phyloP scores from a whole-genome alignment of 2,329 filamentous ascomycete species.

The Pseudogymnoascus sp. region DNA sequence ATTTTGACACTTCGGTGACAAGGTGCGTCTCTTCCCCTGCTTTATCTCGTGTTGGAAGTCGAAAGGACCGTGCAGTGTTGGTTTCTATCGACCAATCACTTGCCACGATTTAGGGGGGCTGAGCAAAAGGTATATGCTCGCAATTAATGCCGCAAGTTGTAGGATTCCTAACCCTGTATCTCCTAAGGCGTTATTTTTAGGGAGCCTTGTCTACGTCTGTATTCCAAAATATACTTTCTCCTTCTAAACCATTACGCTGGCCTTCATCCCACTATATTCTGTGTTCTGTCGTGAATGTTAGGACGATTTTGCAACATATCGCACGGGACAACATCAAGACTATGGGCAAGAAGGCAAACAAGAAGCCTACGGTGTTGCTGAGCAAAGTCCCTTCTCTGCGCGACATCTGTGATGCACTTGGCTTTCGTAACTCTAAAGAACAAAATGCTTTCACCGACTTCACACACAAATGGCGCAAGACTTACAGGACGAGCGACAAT shows the following conservation, averaged over 20 bases:
- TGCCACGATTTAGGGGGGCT: not conserved
- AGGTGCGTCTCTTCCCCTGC: not conserved
- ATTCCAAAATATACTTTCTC: conserved; percentile 2
- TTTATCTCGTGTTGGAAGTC: not conserved
- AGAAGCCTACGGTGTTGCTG: not conserved
- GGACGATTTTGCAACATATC: not conserved
- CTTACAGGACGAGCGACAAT: conserved; percentile 10
- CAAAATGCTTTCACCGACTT: conserved; percentile 13
- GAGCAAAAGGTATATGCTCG: not conserved
- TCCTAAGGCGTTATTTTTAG: not conserved
- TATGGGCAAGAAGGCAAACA: not conserved
- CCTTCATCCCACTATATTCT: not conserved
- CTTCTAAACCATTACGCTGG: not conserved
- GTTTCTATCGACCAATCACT: not conserved
- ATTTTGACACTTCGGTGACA: not conserved
- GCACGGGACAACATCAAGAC: not conserved
- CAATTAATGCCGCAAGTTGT: not conserved
- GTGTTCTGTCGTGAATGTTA: not conserved
- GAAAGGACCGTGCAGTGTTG: not conserved
- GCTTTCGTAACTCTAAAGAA: conserved; percentile 17
- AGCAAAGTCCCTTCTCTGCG: conserved; percentile 16
- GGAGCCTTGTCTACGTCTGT: not conserved
- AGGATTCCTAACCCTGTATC: not conserved
- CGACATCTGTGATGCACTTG: conserved; percentile 13
- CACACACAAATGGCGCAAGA: conserved; percentile 14